Conservation (phyloP, 164 flowering plant genomes). For the Aristolochia contorta region DNA sequence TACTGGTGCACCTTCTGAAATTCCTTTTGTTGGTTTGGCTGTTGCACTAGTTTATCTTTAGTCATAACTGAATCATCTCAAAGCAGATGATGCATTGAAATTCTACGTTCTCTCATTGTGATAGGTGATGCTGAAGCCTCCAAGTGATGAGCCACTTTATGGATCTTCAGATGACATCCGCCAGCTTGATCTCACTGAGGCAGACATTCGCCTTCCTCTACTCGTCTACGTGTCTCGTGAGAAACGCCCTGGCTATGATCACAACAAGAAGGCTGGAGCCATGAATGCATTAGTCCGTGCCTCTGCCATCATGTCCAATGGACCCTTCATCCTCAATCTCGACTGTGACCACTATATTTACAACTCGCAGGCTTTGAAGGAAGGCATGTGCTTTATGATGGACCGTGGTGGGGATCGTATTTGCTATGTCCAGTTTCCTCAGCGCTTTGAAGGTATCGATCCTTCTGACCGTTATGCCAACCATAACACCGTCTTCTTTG, state of each 20-base stretch:
- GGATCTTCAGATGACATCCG: conserved; percentile 23
- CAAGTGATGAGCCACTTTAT: conserved; percentile 29
- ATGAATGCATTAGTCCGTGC: conserved; percentile 76
- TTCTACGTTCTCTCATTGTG: not conserved
- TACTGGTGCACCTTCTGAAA: conserved; percentile 7
- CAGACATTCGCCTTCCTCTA: conserved; percentile 28
- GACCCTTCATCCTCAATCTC: conserved; percentile 72
- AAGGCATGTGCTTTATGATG: conserved; percentile 95
- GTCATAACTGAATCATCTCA: no score
- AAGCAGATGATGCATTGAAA: not conserved
- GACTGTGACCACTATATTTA: conserved; percentile 78
- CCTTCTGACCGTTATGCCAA: conserved; percentile 84
- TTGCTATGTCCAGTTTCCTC: conserved; percentile 82
- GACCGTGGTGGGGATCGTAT: conserved; percentile 70
- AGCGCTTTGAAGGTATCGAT: conserved; percentile 84
- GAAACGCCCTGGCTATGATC: conserved; percentile 30
- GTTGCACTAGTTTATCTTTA: not conserved
- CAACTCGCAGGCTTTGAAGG: conserved; percentile 62
- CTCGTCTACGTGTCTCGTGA: conserved; percentile 30
- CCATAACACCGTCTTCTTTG: conserved; percentile 79
- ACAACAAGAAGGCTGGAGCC: conserved; percentile 88
- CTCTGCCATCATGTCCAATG: conserved; percentile 65
- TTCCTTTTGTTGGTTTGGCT: not conserved
- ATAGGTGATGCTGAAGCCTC: conserved; percentile 84
- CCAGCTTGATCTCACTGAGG: conserved; percentile 20